Conservation (phyloP, 2,329 filamentous ascomycete species). For the Aspergillus viridinutans region DNA sequence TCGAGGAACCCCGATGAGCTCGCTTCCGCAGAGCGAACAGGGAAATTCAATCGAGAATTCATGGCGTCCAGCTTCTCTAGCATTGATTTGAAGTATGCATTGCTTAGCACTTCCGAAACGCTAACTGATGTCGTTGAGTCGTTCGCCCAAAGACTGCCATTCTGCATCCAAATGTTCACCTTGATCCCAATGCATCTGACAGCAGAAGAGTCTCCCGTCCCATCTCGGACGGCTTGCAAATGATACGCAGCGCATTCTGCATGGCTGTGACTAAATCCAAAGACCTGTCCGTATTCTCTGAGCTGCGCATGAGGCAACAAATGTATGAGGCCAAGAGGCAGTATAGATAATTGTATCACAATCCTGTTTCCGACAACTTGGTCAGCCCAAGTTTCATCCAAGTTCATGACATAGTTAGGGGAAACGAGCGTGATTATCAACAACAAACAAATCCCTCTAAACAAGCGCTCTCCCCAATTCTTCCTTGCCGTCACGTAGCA, state of each 20-base stretch:
- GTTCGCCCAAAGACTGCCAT: constrained; percentile 20
- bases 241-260: constrained; percentile 13
- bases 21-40: not conserved
- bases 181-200: constrained; percentile 25
- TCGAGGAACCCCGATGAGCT: constrained; percentile 7
- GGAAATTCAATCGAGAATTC: constrained; percentile 1
- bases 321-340: not conserved
- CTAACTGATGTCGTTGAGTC: constrained; percentile 6
- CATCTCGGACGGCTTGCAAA: constrained; percentile 14
- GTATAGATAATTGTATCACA: constrained; percentile 1
- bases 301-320: not conserved
- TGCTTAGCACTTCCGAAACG: constrained; percentile 14
- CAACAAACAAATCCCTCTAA: constrained; percentile 22
- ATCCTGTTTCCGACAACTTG: not conserved
- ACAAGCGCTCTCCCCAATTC: constrained; percentile 18
- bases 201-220: constrained; percentile 18
- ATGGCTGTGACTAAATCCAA: not conserved
- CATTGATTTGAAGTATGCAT: constrained; percentile 20
- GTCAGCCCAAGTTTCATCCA: not conserved
- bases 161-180: constrained; percentile 22
- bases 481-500: constrained; percentile 11
- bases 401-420: not conserved
- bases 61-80: constrained; percentile 12
- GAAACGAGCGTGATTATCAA: constrained; percentile 20
- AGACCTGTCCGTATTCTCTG: not conserved